Percentiles rank a stretch among this genome's conserved stretches.
These are phyloP conservation scores for Cyclotella atomus DNA, from an alignment of 108 stramenopile genomes.

Conservation along the genomic window DNA sequence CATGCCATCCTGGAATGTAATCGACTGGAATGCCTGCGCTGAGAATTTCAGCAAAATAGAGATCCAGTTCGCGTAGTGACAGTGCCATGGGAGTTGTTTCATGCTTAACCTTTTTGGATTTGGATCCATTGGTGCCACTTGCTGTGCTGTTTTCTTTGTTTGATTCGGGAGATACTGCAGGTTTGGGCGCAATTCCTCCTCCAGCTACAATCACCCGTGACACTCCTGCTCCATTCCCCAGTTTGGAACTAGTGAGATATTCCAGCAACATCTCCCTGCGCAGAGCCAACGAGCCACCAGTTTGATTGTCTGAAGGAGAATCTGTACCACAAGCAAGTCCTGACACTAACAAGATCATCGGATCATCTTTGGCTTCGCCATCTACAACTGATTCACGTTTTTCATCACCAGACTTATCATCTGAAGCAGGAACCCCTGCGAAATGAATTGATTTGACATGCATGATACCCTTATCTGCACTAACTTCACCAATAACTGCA, in stretches of 20 bases:
- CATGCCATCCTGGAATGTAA: constrained; percentile 74
- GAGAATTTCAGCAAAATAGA: constrained; percentile 58
- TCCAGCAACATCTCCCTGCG: constrained; percentile 78
- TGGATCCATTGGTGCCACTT: constrained; percentile 19
- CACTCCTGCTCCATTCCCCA: constrained; percentile 54
- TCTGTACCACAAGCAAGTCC: constrained; percentile 69
- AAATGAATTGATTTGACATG: constrained; percentile 62
- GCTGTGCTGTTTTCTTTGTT: constrained; percentile 7
- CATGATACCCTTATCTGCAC: constrained; percentile 59
- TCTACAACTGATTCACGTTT: neutral
- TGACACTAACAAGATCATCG: constrained; percentile 69
- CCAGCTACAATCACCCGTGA: constrained; percentile 77
- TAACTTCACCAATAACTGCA: constrained; percentile 68
- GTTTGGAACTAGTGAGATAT: constrained; percentile 69
- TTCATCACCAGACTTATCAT: neutral
- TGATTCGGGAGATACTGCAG: neutral
- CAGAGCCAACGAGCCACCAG: constrained; percentile 55
- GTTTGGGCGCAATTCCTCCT: constrained; percentile 41
- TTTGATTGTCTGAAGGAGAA: constrained; percentile 33
- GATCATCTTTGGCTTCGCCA: constrained; percentile 20
- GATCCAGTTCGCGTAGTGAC: constrained; percentile 63
- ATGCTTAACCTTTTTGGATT: constrained; percentile 24
- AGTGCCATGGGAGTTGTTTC: constrained; percentile 18
- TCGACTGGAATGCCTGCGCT: constrained; percentile 74
- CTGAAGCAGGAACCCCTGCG: constrained; percentile 49